phyloP scores from a whole-genome alignment of 441 rosid species.

The Raphanus hybrid region DNA sequence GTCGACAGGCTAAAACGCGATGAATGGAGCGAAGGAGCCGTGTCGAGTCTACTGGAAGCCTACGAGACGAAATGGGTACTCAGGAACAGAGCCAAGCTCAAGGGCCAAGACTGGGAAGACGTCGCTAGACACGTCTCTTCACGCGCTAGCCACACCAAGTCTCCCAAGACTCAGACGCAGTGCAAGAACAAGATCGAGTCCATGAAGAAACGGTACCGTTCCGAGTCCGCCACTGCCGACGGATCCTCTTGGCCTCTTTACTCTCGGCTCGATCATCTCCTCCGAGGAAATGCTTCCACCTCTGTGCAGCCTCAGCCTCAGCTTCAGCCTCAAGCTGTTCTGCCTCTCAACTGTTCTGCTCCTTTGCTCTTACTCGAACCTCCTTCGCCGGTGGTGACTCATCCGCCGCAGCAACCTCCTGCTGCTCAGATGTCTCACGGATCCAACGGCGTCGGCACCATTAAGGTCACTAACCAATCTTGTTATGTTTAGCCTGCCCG shows the following conservation, averaged over 20 bases:
- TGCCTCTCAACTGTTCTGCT: constrained; percentile 45
- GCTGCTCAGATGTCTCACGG: constrained; percentile 67
- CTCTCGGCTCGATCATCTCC: constrained; percentile 76
- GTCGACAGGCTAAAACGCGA: constrained; percentile 81
- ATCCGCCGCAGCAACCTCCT: constrained; percentile 37
- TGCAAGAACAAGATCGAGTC: constrained; percentile 99
- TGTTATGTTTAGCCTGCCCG: not conserved
- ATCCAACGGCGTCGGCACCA: constrained; percentile 71
- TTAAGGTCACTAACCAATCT: constrained; percentile 51
- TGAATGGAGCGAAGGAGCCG: constrained; percentile 99
- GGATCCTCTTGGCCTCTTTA: constrained; percentile 92
- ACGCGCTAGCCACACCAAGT: constrained; percentile 62
- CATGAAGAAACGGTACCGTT: constrained; percentile 93
- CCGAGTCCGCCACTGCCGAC: constrained; percentile 77
- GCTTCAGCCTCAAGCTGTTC: constrained; percentile 32
- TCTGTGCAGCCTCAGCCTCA: constrained; percentile 27
- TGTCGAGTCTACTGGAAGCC: constrained; percentile 83
- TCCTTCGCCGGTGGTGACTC: constrained; percentile 39
- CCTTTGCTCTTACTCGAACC: constrained; percentile 58
- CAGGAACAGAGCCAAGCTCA: constrained; percentile 89
- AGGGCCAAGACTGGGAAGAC: constrained; percentile 97
- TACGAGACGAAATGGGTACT: constrained; percentile 90
- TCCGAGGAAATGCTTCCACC: constrained; percentile 63
- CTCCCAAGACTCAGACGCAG: constrained; percentile 93
- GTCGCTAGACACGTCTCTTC: constrained; percentile 82